Evolutionary conservation across 163 green algal genomes (phyloP), one percentile per base, ranked within the genome.

Genomic region (Chloromonas sp.): DNA sequence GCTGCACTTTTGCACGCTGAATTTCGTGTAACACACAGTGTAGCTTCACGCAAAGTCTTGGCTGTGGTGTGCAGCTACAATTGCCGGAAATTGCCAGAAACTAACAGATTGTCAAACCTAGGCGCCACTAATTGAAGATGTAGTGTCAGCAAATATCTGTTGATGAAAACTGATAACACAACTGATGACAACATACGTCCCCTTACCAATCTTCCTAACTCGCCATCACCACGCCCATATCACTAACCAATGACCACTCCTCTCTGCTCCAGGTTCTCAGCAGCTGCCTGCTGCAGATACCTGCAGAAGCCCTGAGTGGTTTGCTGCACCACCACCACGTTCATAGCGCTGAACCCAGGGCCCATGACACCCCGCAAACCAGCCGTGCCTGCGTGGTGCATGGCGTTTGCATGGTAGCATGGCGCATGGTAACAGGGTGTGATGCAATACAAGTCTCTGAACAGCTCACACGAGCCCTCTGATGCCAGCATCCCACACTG

Each of bases 291-390:
- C 87, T 90, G 82, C 83, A 92, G 79, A 84, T 91, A 92, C 62
- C 77, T 58, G 81, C 85, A 87, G 70, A 95, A 87, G 2, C 92
- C 93, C 85, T 97, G 94, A 1, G 91, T 94, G 0, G 93, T 96
- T 87, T 96, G 94, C 87, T 94, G 91, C 36, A 97, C 91, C 0
- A 91, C 91, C 8, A 96, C 85, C 0, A 59, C 11, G 88, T 97
- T 96, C 94, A 97, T 97, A 61, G 91, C 91, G 77, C 89, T 92
- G 84, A 89, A 94, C 8, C 94, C 94, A 0, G 93, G 86, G 0
- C 93, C 94, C 91, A 95, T 92, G 77, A 90, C 86, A 71, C 89
- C 94, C 0, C 94, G 84, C 61, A 97, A 88, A 0, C 94, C 94
- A 11, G 94, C 94, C 0, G 94, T 97, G 74, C 94, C 93, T 95